phyloP scores from a whole-genome alignment of 1,284 basidiomycete species.

The Phellinidium pouzarii region DNA sequence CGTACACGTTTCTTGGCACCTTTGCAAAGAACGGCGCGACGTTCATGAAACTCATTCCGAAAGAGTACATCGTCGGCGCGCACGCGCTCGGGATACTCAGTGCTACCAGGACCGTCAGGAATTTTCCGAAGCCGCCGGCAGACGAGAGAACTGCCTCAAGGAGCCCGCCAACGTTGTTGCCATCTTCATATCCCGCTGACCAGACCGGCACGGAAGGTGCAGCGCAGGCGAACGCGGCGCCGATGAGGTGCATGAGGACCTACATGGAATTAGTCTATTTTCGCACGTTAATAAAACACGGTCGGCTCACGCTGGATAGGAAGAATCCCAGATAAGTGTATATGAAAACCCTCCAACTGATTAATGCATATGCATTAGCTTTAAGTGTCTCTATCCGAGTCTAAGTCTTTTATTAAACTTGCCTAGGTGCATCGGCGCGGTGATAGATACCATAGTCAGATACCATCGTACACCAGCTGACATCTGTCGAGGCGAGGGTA shows the following conservation, averaged over 20 bases:
- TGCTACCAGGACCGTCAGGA: conserved; percentile 41
- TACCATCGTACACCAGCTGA: conserved; percentile 49
- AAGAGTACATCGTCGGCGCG: conserved; percentile 73
- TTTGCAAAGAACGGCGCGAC: conserved; percentile 45
- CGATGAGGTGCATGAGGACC: conserved; percentile 50
- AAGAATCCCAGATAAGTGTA: conserved; percentile 64
- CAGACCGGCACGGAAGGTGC: conserved; percentile 53
- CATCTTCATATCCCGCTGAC: conserved; percentile 45
- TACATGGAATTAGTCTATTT: conserved; percentile 24
- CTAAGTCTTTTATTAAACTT: conserved; percentile 11
- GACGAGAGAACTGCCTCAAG: conserved; percentile 48
- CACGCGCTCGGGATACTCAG: conserved; percentile 48
- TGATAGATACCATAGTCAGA: conserved; percentile 60
- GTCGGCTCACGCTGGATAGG: conserved; percentile 42
- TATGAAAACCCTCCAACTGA: conserved; percentile 47
- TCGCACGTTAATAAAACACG: background rate
- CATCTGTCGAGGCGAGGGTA: conserved; percentile 35
- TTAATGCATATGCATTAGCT: conserved; percentile 13
- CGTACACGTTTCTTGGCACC: conserved; percentile 70
- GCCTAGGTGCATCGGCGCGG: conserved; percentile 42
- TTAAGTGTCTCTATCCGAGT: background rate
- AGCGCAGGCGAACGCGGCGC: conserved; percentile 56
- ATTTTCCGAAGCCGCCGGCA: conserved; percentile 51
- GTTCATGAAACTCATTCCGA: conserved; percentile 68
- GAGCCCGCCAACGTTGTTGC: conserved; percentile 51